phyloP scores from a whole-genome alignment of 257 asterid species.

The Nicotiana paniculata region DNA sequence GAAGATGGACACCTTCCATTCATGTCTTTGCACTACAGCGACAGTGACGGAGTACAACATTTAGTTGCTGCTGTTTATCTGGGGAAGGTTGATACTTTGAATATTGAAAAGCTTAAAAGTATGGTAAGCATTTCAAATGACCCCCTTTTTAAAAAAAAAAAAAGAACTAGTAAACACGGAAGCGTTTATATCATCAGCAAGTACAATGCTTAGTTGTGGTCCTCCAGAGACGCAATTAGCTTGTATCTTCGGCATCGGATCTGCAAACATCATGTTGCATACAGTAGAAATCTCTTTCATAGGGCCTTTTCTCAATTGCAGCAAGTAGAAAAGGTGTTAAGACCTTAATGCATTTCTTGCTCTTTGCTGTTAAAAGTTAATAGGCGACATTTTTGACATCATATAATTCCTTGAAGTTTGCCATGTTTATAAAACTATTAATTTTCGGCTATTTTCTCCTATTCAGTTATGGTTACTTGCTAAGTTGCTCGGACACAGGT shows the following conservation, averaged over 20 bases:
- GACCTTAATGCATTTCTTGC: not conserved
- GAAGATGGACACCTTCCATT: constrained; percentile 77
- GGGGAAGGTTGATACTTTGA: constrained; percentile 73
- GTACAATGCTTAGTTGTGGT: not conserved
- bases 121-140: constrained; percentile 39
- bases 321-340: not conserved
- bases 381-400: not conserved
- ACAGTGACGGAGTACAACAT: constrained; percentile 70
- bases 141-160: not conserved
- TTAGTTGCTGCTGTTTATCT: constrained; percentile 80
- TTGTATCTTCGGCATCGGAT: not conserved
- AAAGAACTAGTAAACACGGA: not conserved
- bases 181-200: not conserved
- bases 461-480: not conserved
- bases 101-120: constrained; percentile 51
- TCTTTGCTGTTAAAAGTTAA: not conserved
- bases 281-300: not conserved
- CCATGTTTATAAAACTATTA: not conserved
- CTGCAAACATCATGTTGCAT: not conserved
- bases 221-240: not conserved
- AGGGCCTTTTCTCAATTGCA: not conserved
- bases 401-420: not conserved
- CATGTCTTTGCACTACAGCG: constrained; percentile 67
- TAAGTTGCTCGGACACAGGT: no score
- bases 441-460: not conserved